Evolutionary conservation across 352 stramenopile genomes (phyloP).

Genomic region (Globisporangium camurandrum): DNA sequence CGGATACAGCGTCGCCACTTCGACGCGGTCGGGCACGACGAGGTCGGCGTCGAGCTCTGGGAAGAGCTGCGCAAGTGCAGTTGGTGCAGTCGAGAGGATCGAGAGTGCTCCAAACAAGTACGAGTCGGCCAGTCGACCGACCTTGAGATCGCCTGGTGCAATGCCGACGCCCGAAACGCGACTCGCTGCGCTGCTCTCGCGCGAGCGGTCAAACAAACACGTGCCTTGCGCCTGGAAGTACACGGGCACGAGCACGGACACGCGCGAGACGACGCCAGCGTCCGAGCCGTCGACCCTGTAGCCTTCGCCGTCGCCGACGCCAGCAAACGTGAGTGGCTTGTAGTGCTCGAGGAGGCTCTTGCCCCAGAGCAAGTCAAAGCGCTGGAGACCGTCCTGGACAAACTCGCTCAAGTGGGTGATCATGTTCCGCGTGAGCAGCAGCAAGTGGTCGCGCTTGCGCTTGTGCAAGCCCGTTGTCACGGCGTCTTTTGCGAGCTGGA

Average conservation of each 20-base stretch:
- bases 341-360: constrained; percentile 77
- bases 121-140: constrained; percentile 61
- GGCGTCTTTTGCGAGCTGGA: constrained; percentile 59
- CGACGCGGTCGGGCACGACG: constrained; percentile 45
- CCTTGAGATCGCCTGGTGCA: constrained; percentile 43
- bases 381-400: constrained; percentile 72
- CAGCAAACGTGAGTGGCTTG: constrained; percentile 65
- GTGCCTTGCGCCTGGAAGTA: constrained; percentile 74
- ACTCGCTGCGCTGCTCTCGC: constrained; percentile 29
- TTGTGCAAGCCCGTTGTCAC: constrained; percentile 56
- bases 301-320: constrained; percentile 54
- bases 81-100: constrained; percentile 72
- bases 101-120: constrained; percentile 81
- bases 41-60: constrained; percentile 57
- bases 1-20: constrained; percentile 36
- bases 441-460: constrained; percentile 61
- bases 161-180: constrained; percentile 67
- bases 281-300: constrained; percentile 68
- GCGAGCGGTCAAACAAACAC: constrained; percentile 73
- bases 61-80: constrained; percentile 66
- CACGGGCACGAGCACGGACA: constrained; percentile 74
- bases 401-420: constrained; percentile 81
- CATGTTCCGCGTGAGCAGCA: constrained; percentile 81
- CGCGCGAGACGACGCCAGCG: constrained; percentile 42
- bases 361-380: constrained; percentile 79